A percentile compares a stretch with the other conserved stretches of the same genome.
These are phyloP conservation scores for Trichoderma polysporum DNA, from an alignment of 2,329 filamentous ascomycete species.

Conservation along the genomic window DNA sequence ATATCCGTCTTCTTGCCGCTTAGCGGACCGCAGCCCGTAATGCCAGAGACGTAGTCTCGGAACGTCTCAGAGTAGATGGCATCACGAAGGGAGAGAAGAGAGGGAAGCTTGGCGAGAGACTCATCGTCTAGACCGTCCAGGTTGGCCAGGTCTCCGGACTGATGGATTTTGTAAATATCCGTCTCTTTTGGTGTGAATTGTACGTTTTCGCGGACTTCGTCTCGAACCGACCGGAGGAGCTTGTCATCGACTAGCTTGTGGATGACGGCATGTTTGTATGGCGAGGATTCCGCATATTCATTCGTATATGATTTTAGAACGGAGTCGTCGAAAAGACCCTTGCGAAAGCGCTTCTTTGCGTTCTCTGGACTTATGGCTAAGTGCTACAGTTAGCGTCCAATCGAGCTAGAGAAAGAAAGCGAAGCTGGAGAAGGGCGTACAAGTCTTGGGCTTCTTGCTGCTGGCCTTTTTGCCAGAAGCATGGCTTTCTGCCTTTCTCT, in stretches of 20 bases:
- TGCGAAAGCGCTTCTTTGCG: constrained; percentile 60
- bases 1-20: constrained; percentile 96
- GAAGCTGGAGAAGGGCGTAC: constrained; percentile 34
- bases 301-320: constrained; percentile 59
- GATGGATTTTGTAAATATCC: constrained; percentile 99
- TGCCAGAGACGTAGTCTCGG: constrained; percentile 80
- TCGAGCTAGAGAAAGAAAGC: neutral
- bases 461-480: constrained; percentile 45
- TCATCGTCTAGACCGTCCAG: constrained; percentile 88
- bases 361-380: constrained; percentile 51
- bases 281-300: constrained; percentile 62
- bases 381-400: constrained; percentile 20
- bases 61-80: constrained; percentile 90
- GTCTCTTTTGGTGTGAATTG: constrained; percentile 98
- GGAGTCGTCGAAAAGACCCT: constrained; percentile 62
- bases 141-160: constrained; percentile 96
- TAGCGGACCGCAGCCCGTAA: constrained; percentile 82
- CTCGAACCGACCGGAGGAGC: constrained; percentile 81
- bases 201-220: constrained; percentile 86
- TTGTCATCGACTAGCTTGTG: constrained; percentile 73
- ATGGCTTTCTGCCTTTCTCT: constrained; percentile 58
- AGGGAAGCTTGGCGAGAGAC: constrained; percentile 81
- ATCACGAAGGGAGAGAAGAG: constrained; percentile 87
- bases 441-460: constrained; percentile 56
- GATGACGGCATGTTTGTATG: constrained; percentile 94